These are phyloP conservation scores for Amesomyces nigricolor DNA, from an alignment of 2,329 filamentous ascomycete genomes.

Conservation along the genomic window DNA sequence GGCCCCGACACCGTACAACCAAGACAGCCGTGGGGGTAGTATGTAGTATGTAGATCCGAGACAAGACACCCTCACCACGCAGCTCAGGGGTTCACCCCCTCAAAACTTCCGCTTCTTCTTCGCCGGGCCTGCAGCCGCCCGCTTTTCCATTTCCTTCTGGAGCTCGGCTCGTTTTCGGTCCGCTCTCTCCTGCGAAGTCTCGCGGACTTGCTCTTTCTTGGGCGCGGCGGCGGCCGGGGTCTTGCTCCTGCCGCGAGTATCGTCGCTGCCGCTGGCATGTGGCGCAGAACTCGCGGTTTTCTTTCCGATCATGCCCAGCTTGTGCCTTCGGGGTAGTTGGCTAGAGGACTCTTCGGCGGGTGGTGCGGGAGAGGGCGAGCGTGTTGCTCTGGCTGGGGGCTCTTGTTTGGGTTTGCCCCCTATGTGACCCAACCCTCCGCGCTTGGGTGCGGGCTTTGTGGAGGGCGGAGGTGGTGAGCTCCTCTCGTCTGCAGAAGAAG, in stretches of 20 bases:
- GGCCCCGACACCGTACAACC: too few species aligned
- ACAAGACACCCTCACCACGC: too few species aligned
- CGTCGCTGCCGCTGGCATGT: constrained; percentile 9
- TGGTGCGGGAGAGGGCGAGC: constrained; percentile 11
- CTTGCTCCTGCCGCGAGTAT: constrained; percentile 27
- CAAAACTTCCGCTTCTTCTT: constrained; percentile 55
- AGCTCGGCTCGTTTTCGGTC: constrained; percentile 48
- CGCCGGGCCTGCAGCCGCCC: constrained; percentile 43
- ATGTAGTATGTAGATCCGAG: too few species aligned
- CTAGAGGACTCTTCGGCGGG: background rate
- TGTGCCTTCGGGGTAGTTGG: constrained; percentile 18
- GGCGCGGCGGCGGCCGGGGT: constrained; percentile 3
- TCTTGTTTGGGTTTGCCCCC: constrained; percentile 28
- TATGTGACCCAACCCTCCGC: constrained; percentile 38
- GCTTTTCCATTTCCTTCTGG: constrained; percentile 45
- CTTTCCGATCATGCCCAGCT: constrained; percentile 27
- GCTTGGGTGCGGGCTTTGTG: constrained; percentile 27
- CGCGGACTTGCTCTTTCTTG: constrained; percentile 30
- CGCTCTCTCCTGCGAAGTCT: constrained; percentile 42
- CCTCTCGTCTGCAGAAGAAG: constrained; percentile 32
- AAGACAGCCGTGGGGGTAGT: too few species aligned
- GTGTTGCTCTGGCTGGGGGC: constrained; percentile 22
- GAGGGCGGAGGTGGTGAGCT: constrained; percentile 23
- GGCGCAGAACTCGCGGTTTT: constrained; percentile 10
- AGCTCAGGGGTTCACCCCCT: background rate